Evolutionary conservation across 306 rosid genomes (phyloP).

Genomic region (Cicer pinnatifidum): DNA sequence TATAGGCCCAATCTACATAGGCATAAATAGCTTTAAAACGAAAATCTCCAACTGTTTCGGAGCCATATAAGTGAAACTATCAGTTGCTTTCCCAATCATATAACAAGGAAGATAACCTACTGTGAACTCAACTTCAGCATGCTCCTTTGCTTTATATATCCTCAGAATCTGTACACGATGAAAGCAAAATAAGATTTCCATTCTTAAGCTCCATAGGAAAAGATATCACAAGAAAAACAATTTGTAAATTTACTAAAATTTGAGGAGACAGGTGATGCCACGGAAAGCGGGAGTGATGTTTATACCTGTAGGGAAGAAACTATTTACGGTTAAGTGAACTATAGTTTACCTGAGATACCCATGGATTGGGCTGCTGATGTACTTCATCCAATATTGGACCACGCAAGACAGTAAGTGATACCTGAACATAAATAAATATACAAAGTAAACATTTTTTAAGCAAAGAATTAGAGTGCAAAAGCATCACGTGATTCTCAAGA

Average conservation of each 20-base stretch:
- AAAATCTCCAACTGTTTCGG: conserved; percentile 19
- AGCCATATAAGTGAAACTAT: conserved; percentile 36
- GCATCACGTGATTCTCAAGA: too few relatives aligned
- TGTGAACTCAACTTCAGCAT: conserved; percentile 91
- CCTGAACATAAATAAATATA: conserved; percentile 43
- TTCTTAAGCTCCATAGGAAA: conserved; percentile 17
- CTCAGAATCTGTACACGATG: conserved; percentile 61
- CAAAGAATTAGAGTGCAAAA: too few relatives aligned
- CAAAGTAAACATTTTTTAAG: conserved; percentile 13
- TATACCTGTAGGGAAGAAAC: neutral
- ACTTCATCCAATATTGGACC: conserved; percentile 68
- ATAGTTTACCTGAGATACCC: conserved; percentile 63
- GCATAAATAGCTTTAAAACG: conserved; percentile 36
- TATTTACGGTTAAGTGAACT: conserved; percentile 3
- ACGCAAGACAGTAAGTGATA: conserved; percentile 50
- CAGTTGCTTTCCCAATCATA: conserved; percentile 11
- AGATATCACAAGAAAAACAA: conserved; percentile 25
- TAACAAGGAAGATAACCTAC: conserved; percentile 57
- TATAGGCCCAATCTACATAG: conserved; percentile 81
- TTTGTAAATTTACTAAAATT: conserved; percentile 31
- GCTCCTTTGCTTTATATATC: conserved; percentile 82
- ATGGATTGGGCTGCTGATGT: conserved; percentile 58
- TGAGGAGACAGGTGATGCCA: conserved; percentile 2
- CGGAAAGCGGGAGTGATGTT: neutral
- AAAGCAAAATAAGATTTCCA: conserved; percentile 31